Base-by-base conservation (phyloP, 441 rosid species). In the Pelargonium citronellum region DNA sequence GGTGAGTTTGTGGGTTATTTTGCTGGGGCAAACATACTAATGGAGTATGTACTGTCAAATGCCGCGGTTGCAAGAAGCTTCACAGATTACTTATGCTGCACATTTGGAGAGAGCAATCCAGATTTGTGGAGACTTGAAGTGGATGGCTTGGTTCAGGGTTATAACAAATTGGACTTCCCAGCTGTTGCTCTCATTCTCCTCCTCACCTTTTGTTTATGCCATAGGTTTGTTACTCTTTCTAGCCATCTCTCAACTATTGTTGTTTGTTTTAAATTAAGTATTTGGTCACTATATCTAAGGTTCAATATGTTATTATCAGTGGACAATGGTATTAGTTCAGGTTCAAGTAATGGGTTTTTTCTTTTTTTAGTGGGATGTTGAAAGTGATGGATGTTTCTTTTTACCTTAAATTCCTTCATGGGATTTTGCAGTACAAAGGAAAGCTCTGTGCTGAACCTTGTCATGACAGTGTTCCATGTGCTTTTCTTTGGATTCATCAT, bases 41-140 rank as follows among this genome's bases (percentile, higher is more conserved):
- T 92, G 89, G 98, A 91, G 81, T 92, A 92, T 75, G 97, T 92
- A 16, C 68, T 92, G 67, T 92, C 98, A 30, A 92, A 92, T 74
- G 98, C 96, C 6, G 98, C 89, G 41, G 94, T 89, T 7, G 92
- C 98, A 22, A 87, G 98, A 82, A 89, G 76, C 71, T 92, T 92
- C 66, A 92, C 96, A 2, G 94, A 91, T 70, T 91, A 92, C 73
- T 71, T 89, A 41, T 87, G 95, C 79, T 78, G 82, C 11, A 83
- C 96, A 9, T 75, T 91, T 72, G 98, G 97, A 39, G 82, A 79
- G 39, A 79, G 73, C 34, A 77, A 85, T 67, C 65, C 87, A 46
- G 79, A 84, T 70, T 67, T 81, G 20, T 92, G 96, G 97, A 89
- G 98, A 79, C 69, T 92, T 15, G 78, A 83, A 79, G 89, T 91